phyloP scores from a whole-genome alignment of 495 filamentous ascomycete genomes.

The Trichoderma reesei region DNA sequence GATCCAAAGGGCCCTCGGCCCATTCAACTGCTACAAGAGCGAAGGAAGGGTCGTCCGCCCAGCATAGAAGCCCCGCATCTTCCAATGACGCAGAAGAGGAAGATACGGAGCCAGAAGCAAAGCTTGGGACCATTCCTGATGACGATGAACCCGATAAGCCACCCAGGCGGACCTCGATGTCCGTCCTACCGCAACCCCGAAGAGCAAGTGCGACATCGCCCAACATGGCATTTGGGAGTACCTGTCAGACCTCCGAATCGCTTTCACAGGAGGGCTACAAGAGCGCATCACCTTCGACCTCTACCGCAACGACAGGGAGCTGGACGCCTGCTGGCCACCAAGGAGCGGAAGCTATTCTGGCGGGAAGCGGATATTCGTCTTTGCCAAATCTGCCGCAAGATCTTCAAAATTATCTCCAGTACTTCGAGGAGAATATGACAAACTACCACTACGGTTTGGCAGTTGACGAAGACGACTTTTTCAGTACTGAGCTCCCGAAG shows the following conservation, averaged over 20 bases:
- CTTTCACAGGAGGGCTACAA: conserved; percentile 40
- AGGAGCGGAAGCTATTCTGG: conserved; percentile 20
- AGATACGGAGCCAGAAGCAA: conserved; percentile 38
- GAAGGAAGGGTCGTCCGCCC: conserved; percentile 39
- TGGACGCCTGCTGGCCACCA: conserved; percentile 22
- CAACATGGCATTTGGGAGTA: conserved; percentile 14
- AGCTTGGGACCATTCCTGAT: conserved; percentile 54
- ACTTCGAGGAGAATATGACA: conserved; percentile 63
- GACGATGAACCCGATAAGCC: conserved; percentile 48
- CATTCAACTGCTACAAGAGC: conserved; percentile 21
- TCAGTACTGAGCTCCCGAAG: conserved; percentile 59
- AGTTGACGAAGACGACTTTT: conserved; percentile 55
- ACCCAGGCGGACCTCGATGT: conserved; percentile 24
- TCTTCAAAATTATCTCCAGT: conserved; percentile 68
- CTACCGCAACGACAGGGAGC: conserved; percentile 27
- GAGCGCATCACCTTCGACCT: conserved; percentile 39
- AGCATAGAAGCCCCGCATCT: conserved; percentile 40
- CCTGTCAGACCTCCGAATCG: conserved; percentile 39
- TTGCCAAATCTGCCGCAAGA: conserved; percentile 52
- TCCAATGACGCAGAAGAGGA: conserved; percentile 46
- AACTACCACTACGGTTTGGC: conserved; percentile 75
- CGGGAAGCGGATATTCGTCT: conserved; percentile 21
- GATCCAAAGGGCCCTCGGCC: conserved; percentile 37
- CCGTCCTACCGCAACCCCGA: conserved; percentile 27
- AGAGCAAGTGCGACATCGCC: conserved; percentile 35